Conservation (phyloP, 2,329 filamentous ascomycete genomes). For the Ophiognomonia clavigignenti-juglandacearum region DNA sequence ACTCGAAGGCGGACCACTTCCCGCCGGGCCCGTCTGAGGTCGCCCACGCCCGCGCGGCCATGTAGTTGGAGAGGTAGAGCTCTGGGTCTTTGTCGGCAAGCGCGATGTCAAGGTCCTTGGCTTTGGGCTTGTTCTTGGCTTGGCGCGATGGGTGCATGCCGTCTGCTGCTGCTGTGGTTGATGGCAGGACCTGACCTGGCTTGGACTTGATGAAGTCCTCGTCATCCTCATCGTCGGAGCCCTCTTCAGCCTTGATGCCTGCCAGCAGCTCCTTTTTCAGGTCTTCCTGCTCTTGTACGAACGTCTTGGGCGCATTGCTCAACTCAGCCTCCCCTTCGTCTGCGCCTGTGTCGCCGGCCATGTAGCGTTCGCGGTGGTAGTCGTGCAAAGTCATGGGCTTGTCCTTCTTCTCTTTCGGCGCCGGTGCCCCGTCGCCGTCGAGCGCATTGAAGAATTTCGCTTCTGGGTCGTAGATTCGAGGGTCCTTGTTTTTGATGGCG, state of each 20-base stretch:
- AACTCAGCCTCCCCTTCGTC: slow-evolving; percentile 47
- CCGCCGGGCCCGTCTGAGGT: slow-evolving; percentile 57
- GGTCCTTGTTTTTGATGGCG: slow-evolving; percentile 87
- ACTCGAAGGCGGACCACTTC: slow-evolving; percentile 87
- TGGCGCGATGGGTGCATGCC: slow-evolving; percentile 55
- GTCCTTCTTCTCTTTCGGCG: slow-evolving; percentile 55
- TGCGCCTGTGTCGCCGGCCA: slow-evolving; percentile 63
- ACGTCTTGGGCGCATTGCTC: slow-evolving; percentile 56
- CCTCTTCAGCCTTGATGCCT: slow-evolving; percentile 67
- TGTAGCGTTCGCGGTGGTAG: slow-evolving; percentile 87
- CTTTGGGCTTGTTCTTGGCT: slow-evolving; percentile 41
- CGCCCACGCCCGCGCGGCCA: slow-evolving; percentile 88
- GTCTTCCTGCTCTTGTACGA: slow-evolving; percentile 82
- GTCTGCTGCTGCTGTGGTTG: slow-evolving; percentile 26
- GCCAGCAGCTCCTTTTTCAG: slow-evolving; percentile 73
- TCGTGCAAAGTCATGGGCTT: slow-evolving; percentile 84
- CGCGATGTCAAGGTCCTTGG: slow-evolving; percentile 60
- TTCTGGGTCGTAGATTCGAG: slow-evolving; percentile 78
- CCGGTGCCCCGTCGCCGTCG: slow-evolving; percentile 43
- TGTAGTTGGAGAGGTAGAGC: slow-evolving; percentile 89
- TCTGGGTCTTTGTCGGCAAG: slow-evolving; percentile 83
- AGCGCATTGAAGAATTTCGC: slow-evolving; percentile 71
- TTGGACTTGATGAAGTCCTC: slow-evolving; percentile 75
- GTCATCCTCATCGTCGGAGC: slow-evolving; percentile 51
- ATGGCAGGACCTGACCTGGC: slow-evolving; percentile 24